Percentiles rank a stretch among this genome's conserved stretches.
Evolutionary conservation across 768 basidiomycete species (phyloP).

Genomic region (Clitopilus hobsonii): DNA sequence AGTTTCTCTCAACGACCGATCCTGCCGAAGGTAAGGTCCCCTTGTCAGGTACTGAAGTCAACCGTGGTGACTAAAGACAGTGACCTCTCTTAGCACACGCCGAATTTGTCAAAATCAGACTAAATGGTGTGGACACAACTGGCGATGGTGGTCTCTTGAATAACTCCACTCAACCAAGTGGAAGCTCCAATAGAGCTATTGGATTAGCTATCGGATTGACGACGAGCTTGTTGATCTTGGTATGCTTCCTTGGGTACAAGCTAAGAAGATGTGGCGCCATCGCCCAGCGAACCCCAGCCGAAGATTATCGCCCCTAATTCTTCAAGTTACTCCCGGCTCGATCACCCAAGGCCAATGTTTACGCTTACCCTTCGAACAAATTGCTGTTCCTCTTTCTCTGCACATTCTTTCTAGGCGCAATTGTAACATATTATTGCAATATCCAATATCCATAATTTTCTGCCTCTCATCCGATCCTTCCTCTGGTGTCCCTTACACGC

Average conservation of each 20-base stretch:
- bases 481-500: too few relatives aligned
- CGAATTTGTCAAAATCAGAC: slow-evolving; percentile 29
- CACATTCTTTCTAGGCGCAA: background rate
- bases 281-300: background rate
- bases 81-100: slow-evolving; percentile 22
- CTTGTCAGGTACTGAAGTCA: background rate
- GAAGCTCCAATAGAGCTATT: background rate
- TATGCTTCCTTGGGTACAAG: background rate
- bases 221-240: background rate
- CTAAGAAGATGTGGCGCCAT: background rate
- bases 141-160: slow-evolving; percentile 7
- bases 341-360: background rate
- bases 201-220: background rate
- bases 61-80: background rate
- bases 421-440: background rate
- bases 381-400: background rate
- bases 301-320: background rate
- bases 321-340: background rate
- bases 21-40: slow-evolving; percentile 28
- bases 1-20: slow-evolving; percentile 56
- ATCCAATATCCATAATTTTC: too few relatives aligned
- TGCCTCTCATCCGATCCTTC: too few relatives aligned
- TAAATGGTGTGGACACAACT: slow-evolving; percentile 27
- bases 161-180: background rate
- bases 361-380: too few relatives aligned